Conservation (phyloP, 1,284 basidiomycete species). For the Boletus semigastroideus region DNA sequence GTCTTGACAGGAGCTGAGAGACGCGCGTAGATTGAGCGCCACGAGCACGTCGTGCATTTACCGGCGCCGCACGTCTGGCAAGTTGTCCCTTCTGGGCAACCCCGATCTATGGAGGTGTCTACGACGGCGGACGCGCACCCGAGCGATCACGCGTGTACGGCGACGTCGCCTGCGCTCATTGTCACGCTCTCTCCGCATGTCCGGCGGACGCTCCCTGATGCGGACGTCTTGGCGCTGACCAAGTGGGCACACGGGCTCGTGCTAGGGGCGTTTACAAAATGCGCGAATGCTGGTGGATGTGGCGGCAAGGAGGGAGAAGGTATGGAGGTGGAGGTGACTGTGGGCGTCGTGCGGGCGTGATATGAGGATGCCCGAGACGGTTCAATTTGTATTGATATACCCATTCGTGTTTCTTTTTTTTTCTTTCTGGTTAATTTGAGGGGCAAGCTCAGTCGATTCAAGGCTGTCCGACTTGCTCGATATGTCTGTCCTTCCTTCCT, state of each 20-base stretch:
- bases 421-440: neutral
- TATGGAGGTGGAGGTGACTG: constrained; percentile 45
- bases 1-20: neutral
- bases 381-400: too few relatives aligned
- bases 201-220: constrained; percentile 63
- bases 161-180: constrained; percentile 54
- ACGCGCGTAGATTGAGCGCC: constrained; percentile 62
- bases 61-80: constrained; percentile 88
- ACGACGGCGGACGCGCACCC: neutral
- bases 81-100: constrained; percentile 51
- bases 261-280: constrained; percentile 41
- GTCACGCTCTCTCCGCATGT: constrained; percentile 83
- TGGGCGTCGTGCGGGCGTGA: constrained; percentile 44
- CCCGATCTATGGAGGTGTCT: constrained; percentile 5
- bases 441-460: too few relatives aligned
- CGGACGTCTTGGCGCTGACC: constrained; percentile 71
- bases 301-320: constrained; percentile 30
- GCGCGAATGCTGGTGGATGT: constrained; percentile 28
- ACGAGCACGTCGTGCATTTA: constrained; percentile 75
- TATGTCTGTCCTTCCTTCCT: too few relatives aligned
- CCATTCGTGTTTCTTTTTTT: neutral
- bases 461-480: too few relatives aligned
- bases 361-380: neutral
- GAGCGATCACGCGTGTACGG: neutral
- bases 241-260: constrained; percentile 58